Conservation (phyloP, 1,139 yeast species). For the Scheffersomyces stambukii region DNA sequence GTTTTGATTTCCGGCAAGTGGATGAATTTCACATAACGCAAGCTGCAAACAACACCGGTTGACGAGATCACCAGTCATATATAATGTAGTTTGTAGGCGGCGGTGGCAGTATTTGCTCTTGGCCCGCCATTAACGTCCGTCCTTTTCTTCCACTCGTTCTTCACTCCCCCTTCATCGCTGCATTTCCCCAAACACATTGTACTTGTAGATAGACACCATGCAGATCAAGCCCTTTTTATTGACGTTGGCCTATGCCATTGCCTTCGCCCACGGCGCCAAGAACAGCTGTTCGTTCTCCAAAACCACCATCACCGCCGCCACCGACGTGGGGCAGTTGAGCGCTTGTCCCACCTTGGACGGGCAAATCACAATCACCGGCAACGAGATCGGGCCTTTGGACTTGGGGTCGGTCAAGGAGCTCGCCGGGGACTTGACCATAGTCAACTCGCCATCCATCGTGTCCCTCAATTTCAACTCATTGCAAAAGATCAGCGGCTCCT, state of each 20-base stretch:
- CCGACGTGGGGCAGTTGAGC: constrained; percentile 31
- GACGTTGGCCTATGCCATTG: constrained; percentile 12
- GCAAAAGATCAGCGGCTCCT: constrained; percentile 32
- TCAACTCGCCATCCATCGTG: constrained; percentile 40
- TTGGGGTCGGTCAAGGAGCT: constrained; percentile 32
- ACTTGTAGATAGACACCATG: constrained; percentile 12
- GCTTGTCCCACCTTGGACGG: constrained; percentile 43
- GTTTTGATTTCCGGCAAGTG: no score
- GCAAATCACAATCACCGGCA: constrained; percentile 36
- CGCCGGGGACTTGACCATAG: constrained; percentile 30
- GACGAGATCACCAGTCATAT: no score
- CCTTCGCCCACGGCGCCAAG: constrained; percentile 3
- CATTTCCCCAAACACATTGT: background rate
- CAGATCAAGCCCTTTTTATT: constrained; percentile 12
- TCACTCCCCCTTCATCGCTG: constrained; percentile 1
- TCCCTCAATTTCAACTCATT: constrained; percentile 30
- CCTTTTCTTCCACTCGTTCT: constrained; percentile 2
- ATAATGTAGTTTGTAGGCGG: no score
- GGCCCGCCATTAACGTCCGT: no score
- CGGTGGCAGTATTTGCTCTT: background rate
- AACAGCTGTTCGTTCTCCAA: constrained; percentile 33
- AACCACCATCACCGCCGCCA: constrained; percentile 37
- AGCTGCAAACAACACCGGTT: no score
- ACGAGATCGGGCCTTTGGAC: constrained; percentile 30
- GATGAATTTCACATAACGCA: no score